Base-by-base conservation (phyloP, 495 filamentous ascomycete species). In the Usnea hakonensis region DNA sequence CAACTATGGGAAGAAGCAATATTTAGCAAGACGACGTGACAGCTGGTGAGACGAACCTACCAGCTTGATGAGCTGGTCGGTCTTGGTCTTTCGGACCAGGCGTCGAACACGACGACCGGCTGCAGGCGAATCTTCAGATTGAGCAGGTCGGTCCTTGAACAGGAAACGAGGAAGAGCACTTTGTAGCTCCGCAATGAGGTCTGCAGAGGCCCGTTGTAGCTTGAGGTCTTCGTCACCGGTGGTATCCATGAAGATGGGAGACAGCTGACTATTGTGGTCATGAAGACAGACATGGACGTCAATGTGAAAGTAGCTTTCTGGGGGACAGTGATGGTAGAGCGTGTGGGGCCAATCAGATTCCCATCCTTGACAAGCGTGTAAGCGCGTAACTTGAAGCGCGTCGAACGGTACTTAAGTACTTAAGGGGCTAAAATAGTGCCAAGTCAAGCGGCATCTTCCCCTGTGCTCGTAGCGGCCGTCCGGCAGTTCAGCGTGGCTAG, bases 171-270 rank as follows among this genome's bases (percentile, higher is more conserved):
- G 74, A 60, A 84, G 79, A 63, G 75, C 84, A 55, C 72, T 76
- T 76, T 76, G 70, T 64, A 93, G 84, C 61, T 90, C 86, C 13
- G 75, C 70, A 40, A 92, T 76, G 53, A 92, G 76, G 54, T 89
- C 86, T 17, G 77, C 74, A 5, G 90, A 89, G 43, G 81, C 78
- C 50, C 86, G 85, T 69, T 90, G 87, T 23, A 95, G 80, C 69
- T 87, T 84, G 54, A 90, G 75, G 64, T 92, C 90, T 58, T 79
- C 74, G 48, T 90, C 89, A 26, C 81, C 81, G 3, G 74, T 71
- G 46, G 75, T 77, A 68, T 81, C 77, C 78, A 81, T 81, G 60
- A 69, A 64, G 19, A 38, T 33, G 23, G 5, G 26, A 30, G 28
- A 32, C 8, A 11, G 28, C 0, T 19, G 8, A 28, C 5, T 6